A percentile compares a stretch with the other conserved stretches of the same genome.
phyloP scores from a whole-genome alignment of 306 rosid species.

The Amphicarpaea edgeworthii region DNA sequence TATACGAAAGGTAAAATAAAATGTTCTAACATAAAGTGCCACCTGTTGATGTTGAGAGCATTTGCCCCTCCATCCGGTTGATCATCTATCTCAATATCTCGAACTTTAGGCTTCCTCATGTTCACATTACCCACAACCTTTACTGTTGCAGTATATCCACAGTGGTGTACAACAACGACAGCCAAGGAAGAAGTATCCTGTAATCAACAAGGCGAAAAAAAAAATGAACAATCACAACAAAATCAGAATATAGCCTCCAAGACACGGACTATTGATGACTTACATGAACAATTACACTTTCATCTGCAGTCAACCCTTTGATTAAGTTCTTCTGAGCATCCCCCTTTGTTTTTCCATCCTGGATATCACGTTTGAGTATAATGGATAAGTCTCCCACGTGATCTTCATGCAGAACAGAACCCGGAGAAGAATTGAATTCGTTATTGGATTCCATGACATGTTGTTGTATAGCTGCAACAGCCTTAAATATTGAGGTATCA shows the following conservation, averaged over 20 bases:
- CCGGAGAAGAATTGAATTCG: constrained; percentile 43
- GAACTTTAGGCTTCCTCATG: constrained; percentile 59
- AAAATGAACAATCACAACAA: constrained; percentile 9
- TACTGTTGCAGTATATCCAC: constrained; percentile 89
- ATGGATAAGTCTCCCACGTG: constrained; percentile 73
- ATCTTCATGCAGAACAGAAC: constrained; percentile 59
- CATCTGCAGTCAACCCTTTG: constrained; percentile 94
- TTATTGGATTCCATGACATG: constrained; percentile 53
- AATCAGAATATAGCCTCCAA: background rate
- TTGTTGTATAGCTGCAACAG: constrained; percentile 69
- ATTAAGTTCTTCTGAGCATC: constrained; percentile 68
- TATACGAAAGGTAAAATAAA: background rate
- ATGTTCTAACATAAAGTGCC: background rate
- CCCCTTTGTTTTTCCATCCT: constrained; percentile 57
- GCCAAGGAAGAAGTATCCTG: constrained; percentile 88
- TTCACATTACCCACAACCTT: constrained; percentile 73
- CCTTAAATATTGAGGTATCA: constrained; percentile 78
- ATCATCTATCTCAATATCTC: constrained; percentile 75
- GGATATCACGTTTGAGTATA: constrained; percentile 55
- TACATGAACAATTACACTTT: constrained; percentile 85
- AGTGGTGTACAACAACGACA: constrained; percentile 70
- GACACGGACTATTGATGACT: too few relatives aligned
- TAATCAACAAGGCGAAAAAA: constrained; percentile 35
- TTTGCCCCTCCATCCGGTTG: constrained; percentile 95
- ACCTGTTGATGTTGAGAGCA: constrained; percentile 89